Conservation (phyloP, 164 flowering plant genomes). For the Chimonanthus salicifolius region DNA sequence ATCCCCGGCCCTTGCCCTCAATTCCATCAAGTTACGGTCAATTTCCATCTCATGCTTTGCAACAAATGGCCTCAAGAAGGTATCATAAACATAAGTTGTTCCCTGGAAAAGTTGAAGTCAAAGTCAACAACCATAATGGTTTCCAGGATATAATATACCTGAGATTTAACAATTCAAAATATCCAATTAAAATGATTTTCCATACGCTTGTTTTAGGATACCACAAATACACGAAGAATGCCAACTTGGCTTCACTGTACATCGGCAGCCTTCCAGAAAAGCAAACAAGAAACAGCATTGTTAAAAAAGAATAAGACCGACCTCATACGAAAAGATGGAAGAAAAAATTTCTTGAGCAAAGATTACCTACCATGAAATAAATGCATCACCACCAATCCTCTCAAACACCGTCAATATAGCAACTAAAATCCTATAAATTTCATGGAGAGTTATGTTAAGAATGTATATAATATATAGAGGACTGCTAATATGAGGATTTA, state of each 20-base stretch:
- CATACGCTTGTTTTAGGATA: slow-evolving; percentile 82
- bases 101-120: slow-evolving; percentile 46
- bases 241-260: slow-evolving; percentile 96
- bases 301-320: not conserved
- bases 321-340: not conserved
- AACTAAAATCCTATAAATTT: slow-evolving; percentile 75
- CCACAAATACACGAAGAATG: slow-evolving; percentile 86
- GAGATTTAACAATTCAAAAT: not conserved
- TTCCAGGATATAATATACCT: too few relatives aligned
- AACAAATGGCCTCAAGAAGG: slow-evolving; percentile 84
- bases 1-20: slow-evolving; percentile 83
- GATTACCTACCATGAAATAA: slow-evolving; percentile 73
- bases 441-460: not conserved
- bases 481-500: too few relatives aligned
- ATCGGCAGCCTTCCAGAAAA: slow-evolving; percentile 72
- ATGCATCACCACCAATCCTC: slow-evolving; percentile 81
- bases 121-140: not conserved
- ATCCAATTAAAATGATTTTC: not conserved
- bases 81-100: slow-evolving; percentile 82
- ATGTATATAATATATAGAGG: too few relatives aligned
- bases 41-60: slow-evolving; percentile 90
- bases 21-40: slow-evolving; percentile 77
- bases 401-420: slow-evolving; percentile 82
- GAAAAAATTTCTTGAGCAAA: not conserved
- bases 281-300: not conserved